Conservation (phyloP, 75 land plant genomes). For the Selaginella moellendorffii region DNA sequence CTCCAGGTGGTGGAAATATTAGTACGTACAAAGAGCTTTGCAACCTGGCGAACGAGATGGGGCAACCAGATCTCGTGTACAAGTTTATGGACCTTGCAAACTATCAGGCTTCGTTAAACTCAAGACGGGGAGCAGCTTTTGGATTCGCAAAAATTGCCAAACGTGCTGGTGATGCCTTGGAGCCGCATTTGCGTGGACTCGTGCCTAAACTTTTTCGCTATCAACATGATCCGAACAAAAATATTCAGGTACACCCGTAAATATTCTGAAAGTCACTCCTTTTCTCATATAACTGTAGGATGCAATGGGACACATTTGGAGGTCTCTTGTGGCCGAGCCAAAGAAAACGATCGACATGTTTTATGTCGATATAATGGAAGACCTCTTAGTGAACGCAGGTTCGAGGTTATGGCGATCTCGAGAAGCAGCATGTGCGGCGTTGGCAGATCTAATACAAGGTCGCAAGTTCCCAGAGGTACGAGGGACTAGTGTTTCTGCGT, state of each 20-base stretch:
- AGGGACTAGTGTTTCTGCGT: no score
- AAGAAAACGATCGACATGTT: conserved; percentile 82
- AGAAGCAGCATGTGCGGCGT: conserved; percentile 90
- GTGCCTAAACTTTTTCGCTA: conserved; percentile 92
- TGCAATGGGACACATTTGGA: conserved; percentile 99
- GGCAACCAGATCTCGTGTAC: conserved; percentile 95
- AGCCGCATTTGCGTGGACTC: conserved; percentile 53
- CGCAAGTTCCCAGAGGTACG: conserved; percentile 81
- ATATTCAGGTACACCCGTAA: conserved; percentile 51
- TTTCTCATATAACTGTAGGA: conserved; percentile 31
- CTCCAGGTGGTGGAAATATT: conserved; percentile 73
- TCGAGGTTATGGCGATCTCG: conserved; percentile 97
- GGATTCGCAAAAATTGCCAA: conserved; percentile 97
- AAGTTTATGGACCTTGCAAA: conserved; percentile 99
- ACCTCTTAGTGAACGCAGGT: conserved; percentile 65
- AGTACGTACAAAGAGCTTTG: conserved; percentile 98
- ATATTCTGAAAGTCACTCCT: not conserved
- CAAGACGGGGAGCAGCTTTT: conserved; percentile 97
- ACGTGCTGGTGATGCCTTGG: conserved; percentile 85
- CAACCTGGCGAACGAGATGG: conserved; percentile 93
- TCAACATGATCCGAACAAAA: conserved; percentile 98
- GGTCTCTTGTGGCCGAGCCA: conserved; percentile 77
- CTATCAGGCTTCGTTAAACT: conserved; percentile 87
- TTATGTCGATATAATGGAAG: conserved; percentile 66
- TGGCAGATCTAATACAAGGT: conserved; percentile 91